Percentiles rank a stretch among this genome's conserved stretches.
Conservation (phyloP, 495 filamentous ascomycete genomes). For the Podospora anserina region DNA sequence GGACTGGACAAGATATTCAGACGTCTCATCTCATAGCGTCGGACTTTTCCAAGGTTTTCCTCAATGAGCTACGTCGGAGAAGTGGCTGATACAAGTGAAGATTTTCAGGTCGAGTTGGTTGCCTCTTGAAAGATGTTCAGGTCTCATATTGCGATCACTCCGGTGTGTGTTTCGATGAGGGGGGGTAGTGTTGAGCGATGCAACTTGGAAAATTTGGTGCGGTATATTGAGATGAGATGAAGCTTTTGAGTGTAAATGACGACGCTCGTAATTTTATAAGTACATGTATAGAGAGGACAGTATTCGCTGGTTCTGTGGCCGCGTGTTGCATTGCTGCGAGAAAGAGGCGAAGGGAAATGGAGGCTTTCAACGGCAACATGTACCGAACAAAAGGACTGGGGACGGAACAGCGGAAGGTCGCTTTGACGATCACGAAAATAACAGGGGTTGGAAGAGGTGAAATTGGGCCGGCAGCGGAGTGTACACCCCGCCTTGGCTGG, state of each 20-base stretch:
- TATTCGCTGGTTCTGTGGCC: too few relatives aligned
- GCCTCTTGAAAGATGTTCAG: background rate
- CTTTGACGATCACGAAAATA: constrained; percentile 12
- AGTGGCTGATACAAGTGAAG: background rate
- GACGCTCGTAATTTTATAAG: background rate
- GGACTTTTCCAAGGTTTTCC: background rate
- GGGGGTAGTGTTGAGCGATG: background rate
- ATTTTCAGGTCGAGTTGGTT: background rate
- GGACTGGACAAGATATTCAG: background rate
- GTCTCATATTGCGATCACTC: background rate
- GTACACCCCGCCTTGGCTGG: constrained; percentile 5
- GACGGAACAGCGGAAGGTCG: background rate
- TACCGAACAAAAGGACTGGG: background rate
- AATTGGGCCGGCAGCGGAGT: constrained; percentile 2
- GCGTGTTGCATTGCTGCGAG: background rate
- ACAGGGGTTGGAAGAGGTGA: constrained; percentile 6
- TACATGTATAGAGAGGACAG: background rate
- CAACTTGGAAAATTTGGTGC: background rate
- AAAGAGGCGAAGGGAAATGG: background rate
- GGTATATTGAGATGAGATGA: background rate
- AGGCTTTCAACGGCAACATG: background rate
- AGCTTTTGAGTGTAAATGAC: background rate
- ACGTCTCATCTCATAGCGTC: background rate
- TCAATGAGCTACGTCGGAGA: background rate
- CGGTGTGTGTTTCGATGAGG: background rate